These are phyloP conservation scores for Starmerella vaccinii DNA, from an alignment of 805 yeast species.

Conservation along the genomic window DNA sequence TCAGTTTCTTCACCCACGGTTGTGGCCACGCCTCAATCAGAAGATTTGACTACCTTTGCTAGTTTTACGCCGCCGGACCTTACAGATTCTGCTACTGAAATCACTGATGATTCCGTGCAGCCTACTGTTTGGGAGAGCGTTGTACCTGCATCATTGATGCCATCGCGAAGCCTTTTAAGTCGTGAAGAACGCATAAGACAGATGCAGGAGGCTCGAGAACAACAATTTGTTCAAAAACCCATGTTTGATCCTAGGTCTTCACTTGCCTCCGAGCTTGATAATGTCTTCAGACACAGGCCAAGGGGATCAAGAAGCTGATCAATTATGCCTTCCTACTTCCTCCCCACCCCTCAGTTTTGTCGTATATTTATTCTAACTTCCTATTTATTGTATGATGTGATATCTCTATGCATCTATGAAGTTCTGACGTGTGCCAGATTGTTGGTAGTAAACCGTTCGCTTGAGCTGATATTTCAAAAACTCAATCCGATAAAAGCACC, in stretches of 20 bases:
- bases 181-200: slow-evolving; percentile 21
- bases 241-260: background rate
- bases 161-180: slow-evolving; percentile 6
- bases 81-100: background rate
- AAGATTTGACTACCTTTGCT: slow-evolving; percentile 2
- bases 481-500: slow-evolving; percentile 14
- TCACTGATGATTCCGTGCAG: slow-evolving; percentile 3
- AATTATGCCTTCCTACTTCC: too few relatives aligned
- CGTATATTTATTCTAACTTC: background rate
- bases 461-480: background rate
- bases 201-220: background rate
- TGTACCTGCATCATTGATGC: background rate
- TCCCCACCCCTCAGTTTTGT: background rate
- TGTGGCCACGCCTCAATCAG: slow-evolving; percentile 9
- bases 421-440: too few relatives aligned
- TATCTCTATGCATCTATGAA: background rate
- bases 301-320: background rate
- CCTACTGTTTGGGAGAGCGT: slow-evolving; percentile 16
- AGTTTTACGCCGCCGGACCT: slow-evolving; percentile 5
- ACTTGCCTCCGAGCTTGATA: slow-evolving; percentile 14
- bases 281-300: slow-evolving; percentile 12
- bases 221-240: background rate
- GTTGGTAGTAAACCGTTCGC: background rate
- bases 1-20: slow-evolving; percentile 12
- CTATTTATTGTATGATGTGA: background rate